Evolutionary conservation across 495 filamentous ascomycete genomes (phyloP), one percentile per base, ranked within the genome.

Genomic region (Sporormia fimetaria): DNA sequence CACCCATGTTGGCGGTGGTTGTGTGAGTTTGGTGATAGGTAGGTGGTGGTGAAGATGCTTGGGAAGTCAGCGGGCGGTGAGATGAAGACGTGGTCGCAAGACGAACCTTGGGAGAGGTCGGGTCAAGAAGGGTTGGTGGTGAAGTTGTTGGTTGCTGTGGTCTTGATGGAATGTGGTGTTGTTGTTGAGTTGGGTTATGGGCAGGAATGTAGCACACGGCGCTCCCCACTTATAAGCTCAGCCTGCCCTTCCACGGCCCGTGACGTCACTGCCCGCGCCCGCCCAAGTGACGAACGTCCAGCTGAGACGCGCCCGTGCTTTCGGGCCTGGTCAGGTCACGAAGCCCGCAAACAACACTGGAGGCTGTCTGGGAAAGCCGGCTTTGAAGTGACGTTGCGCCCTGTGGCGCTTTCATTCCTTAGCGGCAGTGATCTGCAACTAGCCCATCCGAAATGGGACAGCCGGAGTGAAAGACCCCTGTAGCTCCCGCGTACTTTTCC

Each of bases 1-100:
- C 87, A 67, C 88, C 88, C 88, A 96, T 96, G 58, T 66, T 83
- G 69, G 58, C 47, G 39, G 57, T 49, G 25, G 44, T 46, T 27
- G 6, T 29, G 29, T 20, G 21, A 28, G 49, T 51, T 62, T 61
- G 34, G 17, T 18, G 26, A 11, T 5, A 42, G 30, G 51, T n/a
- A 18, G 16, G 29, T 42, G 23, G 27, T 32, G 3, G 46, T 33
- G 27, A n/a, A n/a, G n/a, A n/a, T 5, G 39, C 12, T 30, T 44
- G 45, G 21, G 21, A 15, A 6, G 41, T n/a, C n/a, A n/a, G n/a
- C n/a, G n/a, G n/a, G n/a, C n/a, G n/a, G n/a, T n/a, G n/a, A n/a
- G n/a, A n/a, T n/a, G n/a, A n/a, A n/a, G n/a, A n/a, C n/a, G n/a
- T n/a, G n/a, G n/a, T n/a, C n/a, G n/a, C n/a, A n/a, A n/a, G n/a